Evolutionary conservation across 345 rosid species (phyloP), one percentile per base, ranked within the genome.

Genomic region (Cardamine resedifolia): DNA sequence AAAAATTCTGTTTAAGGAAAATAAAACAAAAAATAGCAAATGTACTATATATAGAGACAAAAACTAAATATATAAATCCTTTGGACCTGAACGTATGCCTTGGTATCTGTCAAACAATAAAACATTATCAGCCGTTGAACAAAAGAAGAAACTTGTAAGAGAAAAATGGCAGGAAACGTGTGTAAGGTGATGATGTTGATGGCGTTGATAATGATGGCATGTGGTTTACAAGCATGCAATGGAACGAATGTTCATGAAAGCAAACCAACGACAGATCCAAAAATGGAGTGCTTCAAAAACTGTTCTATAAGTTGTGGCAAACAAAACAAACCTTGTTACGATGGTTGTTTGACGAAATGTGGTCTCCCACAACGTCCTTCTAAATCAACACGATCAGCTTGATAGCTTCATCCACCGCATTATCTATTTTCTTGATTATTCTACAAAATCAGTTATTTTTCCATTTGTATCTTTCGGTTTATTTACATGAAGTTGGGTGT

Each of bases 241-340:
- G 78, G 50, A 14, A 8, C 2, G 7, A 44, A 41, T 21, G 56
- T 4, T 59, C 57, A 31, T 21, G 73, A 30, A 19, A 38, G 10
- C 72, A 19, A 6, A 1, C 16, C 59, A 50, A n/a, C 5, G 27
- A 4, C 33, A n/a, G 12, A 21, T 7, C 0, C 41, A 41, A 59
- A 0, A 68, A 0, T 75, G 23, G 58, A 30, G 36, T 75, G 78
- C 31, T 75, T 75, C 63, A 75, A 4, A 61, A 9, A 12, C 4
- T 75, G 78, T 44, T 75, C 78, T 11, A 75, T 60, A 16, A 12
- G 4, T 4, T 75, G 79, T 68, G 79, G 79, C 50, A 44, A 24
- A 50, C 55, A 74, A 2, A 75, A 68, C 64, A 30, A 75, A 52
- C 26, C 64, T 6, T 75, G 79, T 68, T 68, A 75, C 50, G 7